These are phyloP conservation scores for Tetrapyrgos nigripes DNA, from an alignment of 1,284 basidiomycete genomes.

Conservation along the genomic window DNA sequence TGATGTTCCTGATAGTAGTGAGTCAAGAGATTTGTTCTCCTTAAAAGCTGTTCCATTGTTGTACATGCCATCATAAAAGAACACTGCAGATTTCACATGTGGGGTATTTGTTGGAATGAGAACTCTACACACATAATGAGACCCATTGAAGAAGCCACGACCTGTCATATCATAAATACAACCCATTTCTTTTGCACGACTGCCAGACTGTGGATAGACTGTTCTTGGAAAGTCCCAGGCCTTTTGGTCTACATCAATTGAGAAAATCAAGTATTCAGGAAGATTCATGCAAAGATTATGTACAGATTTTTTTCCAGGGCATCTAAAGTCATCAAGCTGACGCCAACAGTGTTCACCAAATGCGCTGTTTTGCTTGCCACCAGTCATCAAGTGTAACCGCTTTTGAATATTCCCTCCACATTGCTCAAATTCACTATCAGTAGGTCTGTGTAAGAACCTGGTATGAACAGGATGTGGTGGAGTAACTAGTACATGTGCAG, in stretches of 20 bases:
- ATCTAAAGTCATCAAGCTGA: background rate
- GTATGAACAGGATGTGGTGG: background rate
- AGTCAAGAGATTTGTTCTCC: no score
- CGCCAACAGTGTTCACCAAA: background rate
- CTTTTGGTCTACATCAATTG: background rate
- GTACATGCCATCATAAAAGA: no score
- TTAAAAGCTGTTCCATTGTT: no score
- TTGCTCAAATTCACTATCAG: background rate
- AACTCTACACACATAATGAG: background rate
- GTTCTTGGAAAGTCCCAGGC: background rate
- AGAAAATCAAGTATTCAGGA: conserved; percentile 1
- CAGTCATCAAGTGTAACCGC: background rate
- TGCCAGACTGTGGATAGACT: background rate
- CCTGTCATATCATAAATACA: conserved; percentile 3
- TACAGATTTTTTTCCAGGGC: background rate
- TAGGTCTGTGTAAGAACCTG: background rate
- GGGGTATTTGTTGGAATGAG: background rate
- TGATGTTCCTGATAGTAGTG: no score
- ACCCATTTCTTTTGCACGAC: background rate
- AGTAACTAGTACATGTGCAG: background rate
- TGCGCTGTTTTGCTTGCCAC: background rate
- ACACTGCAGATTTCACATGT: no score
- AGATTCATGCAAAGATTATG: background rate
- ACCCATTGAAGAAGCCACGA: conserved; percentile 1
- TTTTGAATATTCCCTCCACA: background rate